Evolutionary conservation across 2,329 filamentous ascomycete species (phyloP), one percentile per base, ranked within the genome.

Genomic region (Aspergillus floridensis): DNA sequence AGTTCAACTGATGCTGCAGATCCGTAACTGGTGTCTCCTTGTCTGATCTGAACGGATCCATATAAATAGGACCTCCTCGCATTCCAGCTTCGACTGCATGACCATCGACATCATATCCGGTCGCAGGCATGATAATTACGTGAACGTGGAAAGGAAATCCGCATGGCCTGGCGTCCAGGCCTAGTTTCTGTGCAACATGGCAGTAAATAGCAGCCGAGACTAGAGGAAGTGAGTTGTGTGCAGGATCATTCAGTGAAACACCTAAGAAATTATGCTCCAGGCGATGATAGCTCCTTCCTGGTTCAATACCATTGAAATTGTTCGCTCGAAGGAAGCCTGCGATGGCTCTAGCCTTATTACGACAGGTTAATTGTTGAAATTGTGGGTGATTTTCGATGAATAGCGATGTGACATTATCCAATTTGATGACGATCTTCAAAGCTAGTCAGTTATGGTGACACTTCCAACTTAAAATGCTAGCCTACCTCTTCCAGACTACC

Each of bases 161-260:
- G 66, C 90, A 93, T 56, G 90, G 92, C 35, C 86, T 85, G 0
- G 93, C 91, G 66, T 88, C 83, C 50, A 99, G 75, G 1, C 89
- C 90, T 12, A 97, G 72, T 41, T 89, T 84, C 57, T 85, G 82
- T 0, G 92, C 93, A 16, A 98, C 74, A 59, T 87, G 88, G 70
- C 90, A 95, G 76, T 89, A 99, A 63, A 98, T 96, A 60, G 88
- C 89, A 57, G 89, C 89, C 1, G 92, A 95, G 62, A 97, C 89
- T 53, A 97, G 82, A 1, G 93, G 95, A 8, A 97, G 81, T 1
- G 92, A 93, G 29, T 90, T 87, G 68, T 96, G 92, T 0, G 84
- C 82, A 6, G 84, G 77, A 53, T 90, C 87, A 38, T 86, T 87
- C 48, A 98, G 80, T 4, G 90, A 91, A 62, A 96, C 82, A 10